Evolutionary conservation across 441 rosid genomes (phyloP).

Genomic region (Macaranga tanarius): DNA sequence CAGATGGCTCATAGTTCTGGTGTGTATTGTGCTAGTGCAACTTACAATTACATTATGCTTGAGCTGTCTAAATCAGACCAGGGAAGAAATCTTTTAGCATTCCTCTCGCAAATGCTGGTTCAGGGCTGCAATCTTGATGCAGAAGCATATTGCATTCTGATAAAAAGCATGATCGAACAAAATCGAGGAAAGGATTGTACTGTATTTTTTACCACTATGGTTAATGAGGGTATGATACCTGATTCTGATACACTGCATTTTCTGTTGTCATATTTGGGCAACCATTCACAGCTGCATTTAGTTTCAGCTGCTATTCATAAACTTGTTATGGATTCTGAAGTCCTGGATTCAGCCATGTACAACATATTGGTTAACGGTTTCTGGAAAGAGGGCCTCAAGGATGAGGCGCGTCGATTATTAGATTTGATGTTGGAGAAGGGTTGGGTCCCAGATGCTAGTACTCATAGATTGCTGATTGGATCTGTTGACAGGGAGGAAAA

Average conservation of each 20-base stretch:
- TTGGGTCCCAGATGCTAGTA: conserved; percentile 48
- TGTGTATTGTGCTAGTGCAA: conserved; percentile 29
- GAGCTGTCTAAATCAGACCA: conserved; percentile 33
- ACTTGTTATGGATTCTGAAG: conserved; percentile 27
- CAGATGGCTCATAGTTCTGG: conserved; percentile 36
- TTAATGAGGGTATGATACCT: conserved; percentile 36
- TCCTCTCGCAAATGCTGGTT: conserved; percentile 43
- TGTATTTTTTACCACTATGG: conserved; percentile 38
- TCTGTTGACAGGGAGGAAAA: conserved; percentile 29
- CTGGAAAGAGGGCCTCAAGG: conserved; percentile 48
- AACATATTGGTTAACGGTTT: conserved; percentile 41
- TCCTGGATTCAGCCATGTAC: conserved; percentile 37
- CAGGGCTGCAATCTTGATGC: conserved; percentile 35
- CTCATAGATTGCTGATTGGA: conserved; percentile 47
- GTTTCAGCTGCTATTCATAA: conserved; percentile 30
- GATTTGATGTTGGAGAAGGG: conserved; percentile 57
- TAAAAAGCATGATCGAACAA: conserved; percentile 33
- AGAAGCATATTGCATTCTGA: conserved; percentile 44
- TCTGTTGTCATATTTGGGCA: conserved; percentile 33
- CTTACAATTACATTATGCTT: conserved; percentile 36
- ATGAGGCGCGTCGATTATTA: conserved; percentile 37
- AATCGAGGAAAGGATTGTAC: conserved; percentile 33
- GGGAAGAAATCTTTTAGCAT: conserved; percentile 26
- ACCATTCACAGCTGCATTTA: conserved; percentile 28
- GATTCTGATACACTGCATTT: conserved; percentile 32